These are phyloP conservation scores for Fusarium fracticaudum DNA, from an alignment of 2,329 filamentous ascomycete genomes.

Conservation along the genomic window DNA sequence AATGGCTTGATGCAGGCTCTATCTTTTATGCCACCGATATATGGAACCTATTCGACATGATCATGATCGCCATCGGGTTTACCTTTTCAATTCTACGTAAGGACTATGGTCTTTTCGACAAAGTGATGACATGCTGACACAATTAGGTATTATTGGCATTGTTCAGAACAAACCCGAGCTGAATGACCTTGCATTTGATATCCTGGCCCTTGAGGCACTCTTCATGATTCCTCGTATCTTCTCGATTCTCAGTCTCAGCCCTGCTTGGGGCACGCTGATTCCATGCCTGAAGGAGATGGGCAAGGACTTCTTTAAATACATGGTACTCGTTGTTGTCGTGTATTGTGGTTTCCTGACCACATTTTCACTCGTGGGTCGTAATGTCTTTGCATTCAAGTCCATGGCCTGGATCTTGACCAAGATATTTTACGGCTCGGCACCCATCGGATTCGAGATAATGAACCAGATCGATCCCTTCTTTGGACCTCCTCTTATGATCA, in stretches of 20 bases:
- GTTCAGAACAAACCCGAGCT: slow-evolving; percentile 66
- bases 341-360: slow-evolving; percentile 92
- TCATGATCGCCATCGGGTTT: slow-evolving; percentile 77
- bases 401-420: slow-evolving; percentile 84
- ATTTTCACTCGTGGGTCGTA: slow-evolving; percentile 80
- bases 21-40: slow-evolving; percentile 87
- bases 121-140: not conserved
- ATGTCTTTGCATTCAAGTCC: slow-evolving; percentile 68
- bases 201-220: slow-evolving; percentile 87
- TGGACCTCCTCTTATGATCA: slow-evolving; percentile 70
- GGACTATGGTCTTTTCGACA: slow-evolving; percentile 40
- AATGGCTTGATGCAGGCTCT: slow-evolving; percentile 86
- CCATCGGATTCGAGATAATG: slow-evolving; percentile 77
- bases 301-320: slow-evolving; percentile 89
- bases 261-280: slow-evolving; percentile 90
- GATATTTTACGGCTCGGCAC: slow-evolving; percentile 82
- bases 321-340: slow-evolving; percentile 80
- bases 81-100: slow-evolving; percentile 77
- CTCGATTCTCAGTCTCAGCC: slow-evolving; percentile 85
- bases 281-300: slow-evolving; percentile 95
- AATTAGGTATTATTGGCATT: slow-evolving; percentile 46
- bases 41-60: slow-evolving; percentile 79
- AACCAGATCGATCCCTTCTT: slow-evolving; percentile 66
- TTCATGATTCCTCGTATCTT: slow-evolving; percentile 91
- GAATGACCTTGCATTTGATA: slow-evolving; percentile 85